Evolutionary conservation across 306 rosid genomes (phyloP).

Genomic region (Vigna unguiculata): DNA sequence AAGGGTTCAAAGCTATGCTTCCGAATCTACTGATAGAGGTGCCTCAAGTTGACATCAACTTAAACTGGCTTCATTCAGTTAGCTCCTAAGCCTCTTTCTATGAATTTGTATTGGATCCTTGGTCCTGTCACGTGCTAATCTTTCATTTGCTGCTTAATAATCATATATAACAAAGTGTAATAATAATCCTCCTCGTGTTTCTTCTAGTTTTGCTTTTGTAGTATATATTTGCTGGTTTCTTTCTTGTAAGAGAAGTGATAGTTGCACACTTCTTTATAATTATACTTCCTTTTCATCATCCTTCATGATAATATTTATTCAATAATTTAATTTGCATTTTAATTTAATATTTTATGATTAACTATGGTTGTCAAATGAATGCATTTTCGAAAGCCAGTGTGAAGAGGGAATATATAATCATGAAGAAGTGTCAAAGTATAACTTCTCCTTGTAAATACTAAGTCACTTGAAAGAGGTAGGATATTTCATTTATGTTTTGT

Average conservation of each 20-base stretch:
- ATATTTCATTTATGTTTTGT: neutral
- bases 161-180: neutral
- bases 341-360: too few relatives aligned
- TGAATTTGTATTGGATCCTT: neutral
- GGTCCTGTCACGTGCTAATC: neutral
- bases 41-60: conserved; percentile 54
- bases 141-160: neutral
- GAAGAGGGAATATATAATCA: too few relatives aligned
- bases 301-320: too few relatives aligned
- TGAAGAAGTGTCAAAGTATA: too few relatives aligned
- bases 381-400: too few relatives aligned
- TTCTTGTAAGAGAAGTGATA: too few relatives aligned
- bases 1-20: conserved; percentile 42
- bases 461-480: neutral
- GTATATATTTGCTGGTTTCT: neutral
- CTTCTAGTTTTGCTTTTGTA: neutral
- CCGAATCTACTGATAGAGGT: conserved; percentile 42
- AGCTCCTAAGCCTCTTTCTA: conserved; percentile 23
- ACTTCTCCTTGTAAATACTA: neutral
- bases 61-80: conserved; percentile 63
- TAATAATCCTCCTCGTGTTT: neutral
- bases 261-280: too few relatives aligned
- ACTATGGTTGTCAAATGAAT: too few relatives aligned
- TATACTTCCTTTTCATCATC: too few relatives aligned
- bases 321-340: too few relatives aligned